Base-by-base conservation (phyloP, 352 stramenopile species). In the Globisporangium parvum region DNA sequence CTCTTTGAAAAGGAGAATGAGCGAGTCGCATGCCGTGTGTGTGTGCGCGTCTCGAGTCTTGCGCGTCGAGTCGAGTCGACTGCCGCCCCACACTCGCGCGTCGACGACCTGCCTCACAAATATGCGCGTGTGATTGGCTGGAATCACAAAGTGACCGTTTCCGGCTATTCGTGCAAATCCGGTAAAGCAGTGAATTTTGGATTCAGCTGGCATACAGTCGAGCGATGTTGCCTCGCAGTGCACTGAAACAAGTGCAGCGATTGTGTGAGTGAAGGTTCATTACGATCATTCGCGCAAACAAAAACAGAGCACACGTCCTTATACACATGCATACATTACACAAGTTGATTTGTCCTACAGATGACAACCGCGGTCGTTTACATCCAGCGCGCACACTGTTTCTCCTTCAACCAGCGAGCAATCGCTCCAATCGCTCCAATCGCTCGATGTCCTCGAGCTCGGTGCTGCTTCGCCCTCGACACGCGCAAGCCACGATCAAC, bases 1-100 rank as follows among this genome's bases (percentile, higher is more conserved):
- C 39, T 44, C 39, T 44, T 44, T 17, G 39, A 44, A 44, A 44
- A 44, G 39, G 39, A 44, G 39, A 44, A 44, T 44, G 39, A 41
- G 6, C 39, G 39, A n/a, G 15, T 20, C 18, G 14, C 5, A 5
- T 4, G 14, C 20, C 26, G 26, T 31, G 26, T 31, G 26, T 31
- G 3, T 17, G 39, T n/a, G 17, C 39, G 18, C n/a, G n/a, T n/a
- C n/a, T n/a, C n/a, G n/a, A n/a, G n/a, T n/a, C n/a, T n/a, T n/a
- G n/a, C n/a, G n/a, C n/a, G n/a, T n/a, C n/a, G 20, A n/a, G 14
- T 42, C 14, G 39, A 42, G 31, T 20, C 2, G 5, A 44, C 14
- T 0, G 0, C 14, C 20, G 3, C 26, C 39, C 39, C 1, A 44
- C 39, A 44, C 39, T 44, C 14, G 6, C 39, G 18, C 18, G 39